Evolutionary conservation across 2,329 filamentous ascomycete species (phyloP).

Genomic region (Cladosporium sp.): DNA sequence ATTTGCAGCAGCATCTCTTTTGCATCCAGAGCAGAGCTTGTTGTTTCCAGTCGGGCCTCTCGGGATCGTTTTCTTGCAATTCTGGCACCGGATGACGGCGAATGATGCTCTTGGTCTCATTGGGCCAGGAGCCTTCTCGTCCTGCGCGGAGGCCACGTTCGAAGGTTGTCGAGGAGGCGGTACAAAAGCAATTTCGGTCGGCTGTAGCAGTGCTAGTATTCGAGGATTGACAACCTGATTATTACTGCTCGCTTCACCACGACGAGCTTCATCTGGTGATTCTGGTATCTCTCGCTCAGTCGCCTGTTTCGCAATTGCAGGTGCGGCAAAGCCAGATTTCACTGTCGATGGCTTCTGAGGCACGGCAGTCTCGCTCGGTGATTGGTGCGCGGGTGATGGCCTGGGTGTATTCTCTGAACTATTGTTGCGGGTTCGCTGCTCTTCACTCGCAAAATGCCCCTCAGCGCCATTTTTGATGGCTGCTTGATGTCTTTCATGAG

Average conservation of each 20-base stretch:
- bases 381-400: background rate
- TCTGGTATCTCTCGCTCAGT: conserved; percentile 6
- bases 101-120: background rate
- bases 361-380: background rate
- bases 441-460: background rate
- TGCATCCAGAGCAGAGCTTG: conserved; percentile 10
- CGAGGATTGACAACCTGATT: background rate
- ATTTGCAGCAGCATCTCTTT: background rate
- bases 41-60: conserved; percentile 6
- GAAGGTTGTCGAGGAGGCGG: background rate
- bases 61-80: conserved; percentile 1
- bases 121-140: background rate
- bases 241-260: too few relatives aligned
- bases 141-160: background rate
- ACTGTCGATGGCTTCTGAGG: background rate
- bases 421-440: background rate
- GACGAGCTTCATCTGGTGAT: conserved; percentile 12
- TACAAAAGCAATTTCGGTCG: background rate
- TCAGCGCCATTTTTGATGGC: background rate
- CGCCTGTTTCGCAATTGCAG: background rate
- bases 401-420: background rate
- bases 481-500: conserved; percentile 7
- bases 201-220: background rate
- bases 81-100: background rate
- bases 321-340: background rate